Evolutionary conservation across 2,329 filamentous ascomycete genomes (phyloP), one percentile per base, ranked within the genome.

Genomic region (Leptographium galeiforme): DNA sequence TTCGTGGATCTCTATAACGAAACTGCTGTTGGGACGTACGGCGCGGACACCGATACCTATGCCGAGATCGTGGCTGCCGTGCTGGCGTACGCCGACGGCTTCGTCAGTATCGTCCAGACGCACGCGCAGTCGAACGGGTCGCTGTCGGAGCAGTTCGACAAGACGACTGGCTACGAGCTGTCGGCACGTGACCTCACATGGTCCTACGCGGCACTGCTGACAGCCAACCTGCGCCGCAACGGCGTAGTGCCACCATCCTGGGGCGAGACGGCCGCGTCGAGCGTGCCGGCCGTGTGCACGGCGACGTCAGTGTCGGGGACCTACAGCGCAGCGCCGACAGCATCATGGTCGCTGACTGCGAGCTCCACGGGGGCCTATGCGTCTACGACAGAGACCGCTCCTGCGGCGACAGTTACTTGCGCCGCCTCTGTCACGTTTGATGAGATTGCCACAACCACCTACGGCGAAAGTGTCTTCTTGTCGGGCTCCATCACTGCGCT

Each of bases 141-240:
- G 2, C 64, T 88, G 14, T 70, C 80, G 1, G 85, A 89, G 68
- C 84, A 88, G 64, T 88, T 78, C 61, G 72, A 76, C 58, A 75
- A 75, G 59, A 6, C 30, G 4, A 65, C 67, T 53, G 81, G 76
- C 34, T 58, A 61, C 0, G 81, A 79, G 1, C 67, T 83, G 5
- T 85, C 82, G 1, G 85, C 84, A 1, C 67, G 70, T 18, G 81
- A 88, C 58, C 69, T 88, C 33, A 87, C 84, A 4, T 88, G 84
- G 84, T 86, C 82, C 0, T 87, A 87, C 58, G 82, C 83, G 1
- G 75, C 83, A 0, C 82, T 88, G 65, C 68, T 88, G 48, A 84
- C 82, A 0, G 77, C 77, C n/a, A 68, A 71, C 30, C 73, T 73
- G 44, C 76, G 82, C 40, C 76, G 82, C 48, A 72, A 73, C 48